Evolutionary conservation across 2,329 filamentous ascomycete genomes (phyloP).

Genomic region (Botrytis cinerea): DNA sequence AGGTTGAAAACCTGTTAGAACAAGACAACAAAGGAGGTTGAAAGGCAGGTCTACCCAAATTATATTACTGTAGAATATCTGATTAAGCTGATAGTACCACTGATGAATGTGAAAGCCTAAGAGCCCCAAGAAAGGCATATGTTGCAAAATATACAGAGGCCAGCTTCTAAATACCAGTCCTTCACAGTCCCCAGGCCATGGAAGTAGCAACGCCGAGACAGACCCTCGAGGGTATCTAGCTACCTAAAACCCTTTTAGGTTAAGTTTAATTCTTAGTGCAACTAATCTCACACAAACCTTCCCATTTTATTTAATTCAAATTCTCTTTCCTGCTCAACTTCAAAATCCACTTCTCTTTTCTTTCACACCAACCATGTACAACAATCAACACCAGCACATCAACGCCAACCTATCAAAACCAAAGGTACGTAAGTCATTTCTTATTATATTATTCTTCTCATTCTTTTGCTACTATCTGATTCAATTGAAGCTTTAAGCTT

Average conservation of each 20-base stretch:
- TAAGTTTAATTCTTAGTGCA: background rate
- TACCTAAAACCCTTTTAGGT: background rate
- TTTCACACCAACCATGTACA: background rate
- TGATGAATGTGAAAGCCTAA: background rate
- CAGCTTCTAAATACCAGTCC: background rate
- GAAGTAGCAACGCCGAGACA: slow-evolving; percentile 6
- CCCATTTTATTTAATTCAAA: background rate
- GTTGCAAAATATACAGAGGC: background rate
- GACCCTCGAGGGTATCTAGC: background rate
- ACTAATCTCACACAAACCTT: background rate
- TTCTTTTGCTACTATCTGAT: background rate
- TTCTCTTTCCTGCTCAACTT: background rate
- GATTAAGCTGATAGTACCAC: background rate
- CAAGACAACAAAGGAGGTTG: background rate
- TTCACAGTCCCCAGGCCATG: background rate
- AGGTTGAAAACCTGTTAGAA: background rate
- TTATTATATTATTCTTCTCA: background rate
- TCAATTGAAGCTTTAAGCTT: background rate
- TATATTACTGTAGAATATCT: background rate
- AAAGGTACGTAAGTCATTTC: background rate
- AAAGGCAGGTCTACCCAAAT: background rate
- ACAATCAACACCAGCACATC: background rate
- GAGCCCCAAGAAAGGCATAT: too few species aligned
- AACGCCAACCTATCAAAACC: background rate
- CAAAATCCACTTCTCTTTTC: background rate